These are phyloP conservation scores for Datura wrightii DNA, from an alignment of 257 asterid species.

Conservation along the genomic window DNA sequence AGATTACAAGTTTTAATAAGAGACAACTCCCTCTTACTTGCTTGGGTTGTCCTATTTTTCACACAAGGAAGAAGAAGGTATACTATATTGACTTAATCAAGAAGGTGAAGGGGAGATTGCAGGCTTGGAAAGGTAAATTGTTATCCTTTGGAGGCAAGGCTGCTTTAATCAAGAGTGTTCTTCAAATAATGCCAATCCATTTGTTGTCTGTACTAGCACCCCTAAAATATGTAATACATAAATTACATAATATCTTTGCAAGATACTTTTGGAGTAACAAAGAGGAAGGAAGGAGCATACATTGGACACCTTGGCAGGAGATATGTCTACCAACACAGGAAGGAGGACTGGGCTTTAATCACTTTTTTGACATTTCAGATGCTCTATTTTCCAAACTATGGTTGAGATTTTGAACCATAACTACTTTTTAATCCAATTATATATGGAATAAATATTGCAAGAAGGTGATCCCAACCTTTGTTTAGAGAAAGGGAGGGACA, in stretches of 20 bases:
- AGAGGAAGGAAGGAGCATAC: not conserved
- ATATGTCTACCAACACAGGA: not conserved
- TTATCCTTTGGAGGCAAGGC: not conserved
- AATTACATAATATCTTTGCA: not conserved
- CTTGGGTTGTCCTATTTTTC: too few species aligned
- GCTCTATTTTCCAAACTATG: not conserved
- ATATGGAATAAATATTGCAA: too few species aligned
- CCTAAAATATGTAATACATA: not conserved
- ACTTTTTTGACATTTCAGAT: not conserved
- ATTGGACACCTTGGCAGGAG: not conserved
- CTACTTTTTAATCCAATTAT: too few species aligned
- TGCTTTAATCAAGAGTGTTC: too few species aligned
- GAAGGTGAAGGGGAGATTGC: not conserved
- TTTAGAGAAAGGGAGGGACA: too few species aligned
- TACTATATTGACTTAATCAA: not conserved
- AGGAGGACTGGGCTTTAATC: not conserved
- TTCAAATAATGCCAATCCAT: not conserved
- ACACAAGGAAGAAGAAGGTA: too few species aligned
- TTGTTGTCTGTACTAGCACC: not conserved
- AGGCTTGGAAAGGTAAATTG: not conserved
- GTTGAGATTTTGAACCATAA: too few species aligned
- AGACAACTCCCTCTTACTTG: not conserved
- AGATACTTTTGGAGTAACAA: not conserved
- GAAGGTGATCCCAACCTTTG: too few species aligned
- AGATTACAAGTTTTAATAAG: too few species aligned